Conservation (phyloP, 2,329 filamentous ascomycete genomes). For the Aureobasidium sp. region DNA sequence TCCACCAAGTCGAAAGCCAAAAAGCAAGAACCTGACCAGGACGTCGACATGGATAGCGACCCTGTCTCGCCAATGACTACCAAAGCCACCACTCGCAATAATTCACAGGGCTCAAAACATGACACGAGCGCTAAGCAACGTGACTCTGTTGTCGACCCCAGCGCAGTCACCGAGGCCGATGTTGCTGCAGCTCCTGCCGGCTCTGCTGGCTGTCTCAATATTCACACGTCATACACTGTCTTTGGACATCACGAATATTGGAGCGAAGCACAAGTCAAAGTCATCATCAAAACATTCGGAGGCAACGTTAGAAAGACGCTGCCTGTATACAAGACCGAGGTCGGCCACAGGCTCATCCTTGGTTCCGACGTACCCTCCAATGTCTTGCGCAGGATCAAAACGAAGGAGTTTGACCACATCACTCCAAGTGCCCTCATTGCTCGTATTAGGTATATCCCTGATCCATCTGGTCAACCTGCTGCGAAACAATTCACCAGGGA, state of each 20-base stretch:
- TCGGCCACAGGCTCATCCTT: constrained; percentile 11
- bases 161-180: neutral
- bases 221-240: constrained; percentile 8
- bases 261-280: constrained; percentile 7
- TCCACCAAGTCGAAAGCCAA: neutral
- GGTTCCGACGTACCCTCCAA: constrained; percentile 1
- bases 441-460: neutral
- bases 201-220: neutral
- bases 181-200: constrained; percentile 11
- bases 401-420: neutral
- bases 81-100: neutral
- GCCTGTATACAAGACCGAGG: neutral
- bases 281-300: constrained; percentile 13
- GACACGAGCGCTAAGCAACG: neutral
- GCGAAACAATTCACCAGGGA: neutral
- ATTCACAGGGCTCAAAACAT: neutral
- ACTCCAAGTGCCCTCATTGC: neutral
- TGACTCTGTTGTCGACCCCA: neutral
- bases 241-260: constrained; percentile 13
- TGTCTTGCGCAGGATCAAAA: neutral
- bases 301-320: constrained; percentile 8
- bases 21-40: neutral
- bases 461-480: neutral
- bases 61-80: neutral
- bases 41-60: neutral